phyloP scores from a whole-genome alignment of 805 yeast genomes.

The Sungouiella thailandica region DNA sequence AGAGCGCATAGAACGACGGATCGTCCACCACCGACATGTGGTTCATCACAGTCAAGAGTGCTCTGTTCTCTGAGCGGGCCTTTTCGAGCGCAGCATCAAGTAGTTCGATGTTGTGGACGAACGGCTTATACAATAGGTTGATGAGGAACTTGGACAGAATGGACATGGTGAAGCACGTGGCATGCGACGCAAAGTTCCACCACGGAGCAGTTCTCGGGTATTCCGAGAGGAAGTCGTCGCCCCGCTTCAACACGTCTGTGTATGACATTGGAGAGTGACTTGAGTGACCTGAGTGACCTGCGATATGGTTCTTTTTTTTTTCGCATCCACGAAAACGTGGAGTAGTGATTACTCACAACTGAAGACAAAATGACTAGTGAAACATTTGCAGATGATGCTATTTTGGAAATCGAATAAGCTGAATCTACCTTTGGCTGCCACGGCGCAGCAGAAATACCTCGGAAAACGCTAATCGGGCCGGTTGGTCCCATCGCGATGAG shows the following conservation, averaged over 20 bases:
- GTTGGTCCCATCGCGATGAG: too few relatives aligned
- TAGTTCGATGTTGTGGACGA: constrained; percentile 55
- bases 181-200: constrained; percentile 68
- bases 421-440: too few relatives aligned
- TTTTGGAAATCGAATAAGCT: too few relatives aligned
- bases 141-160: constrained; percentile 59
- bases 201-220: constrained; percentile 54
- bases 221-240: constrained; percentile 61
- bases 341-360: constrained; percentile 1
- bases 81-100: constrained; percentile 60
- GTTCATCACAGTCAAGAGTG: constrained; percentile 82
- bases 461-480: too few relatives aligned
- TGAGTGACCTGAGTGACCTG: not conserved
- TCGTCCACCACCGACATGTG: constrained; percentile 92
- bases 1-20: constrained; percentile 82
- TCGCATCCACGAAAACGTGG: constrained; percentile 4
- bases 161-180: constrained; percentile 64
- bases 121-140: constrained; percentile 58
- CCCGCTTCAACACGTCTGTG: constrained; percentile 63
- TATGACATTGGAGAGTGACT: constrained; percentile 48
- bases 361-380: too few relatives aligned
- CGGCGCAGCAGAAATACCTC: too few relatives aligned
- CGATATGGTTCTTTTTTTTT: not conserved
- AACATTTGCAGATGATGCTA: too few relatives aligned
- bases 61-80: constrained; percentile 64